phyloP scores from a whole-genome alignment of 352 stramenopile species.

The Pythium rishiriense region DNA sequence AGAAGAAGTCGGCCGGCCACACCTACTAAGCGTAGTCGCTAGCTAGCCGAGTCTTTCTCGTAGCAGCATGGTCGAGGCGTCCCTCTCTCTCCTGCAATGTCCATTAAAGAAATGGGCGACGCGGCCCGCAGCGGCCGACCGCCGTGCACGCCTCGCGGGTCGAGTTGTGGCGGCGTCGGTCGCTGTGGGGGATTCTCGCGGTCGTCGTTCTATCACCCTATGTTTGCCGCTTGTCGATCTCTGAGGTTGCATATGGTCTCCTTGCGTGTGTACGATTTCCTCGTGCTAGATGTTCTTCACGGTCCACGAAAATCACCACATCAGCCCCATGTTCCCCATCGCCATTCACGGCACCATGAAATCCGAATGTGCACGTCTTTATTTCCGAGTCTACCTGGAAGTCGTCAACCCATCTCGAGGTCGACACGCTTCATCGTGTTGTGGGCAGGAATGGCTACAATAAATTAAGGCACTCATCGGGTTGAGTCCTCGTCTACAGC shows the following conservation, averaged over 20 bases:
- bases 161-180: slow-evolving; percentile 13
- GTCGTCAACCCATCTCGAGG: too few species aligned
- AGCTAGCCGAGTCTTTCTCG: slow-evolving; percentile 4
- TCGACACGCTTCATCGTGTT: too few species aligned
- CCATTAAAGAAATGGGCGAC: slow-evolving; percentile 39
- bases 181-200: slow-evolving; percentile 18
- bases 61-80: slow-evolving; percentile 33
- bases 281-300: background rate
- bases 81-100: slow-evolving; percentile 34
- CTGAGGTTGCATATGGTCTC: background rate
- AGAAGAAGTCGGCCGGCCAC: slow-evolving; percentile 97
- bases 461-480: slow-evolving; percentile 6
- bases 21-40: slow-evolving; percentile 89
- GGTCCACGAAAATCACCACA: too few species aligned
- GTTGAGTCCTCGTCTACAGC: background rate
- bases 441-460: background rate
- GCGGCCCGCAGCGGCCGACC: slow-evolving; percentile 15
- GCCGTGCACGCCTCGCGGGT: slow-evolving; percentile 6
- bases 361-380: background rate
- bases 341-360: too few species aligned
- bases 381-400: slow-evolving; percentile 7
- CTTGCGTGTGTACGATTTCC: background rate
- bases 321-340: background rate
- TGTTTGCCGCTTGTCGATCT: background rate
- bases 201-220: slow-evolving; percentile 25